These are phyloP conservation scores for Coemansia sp. DNA, from an alignment of 192 early-diverging fungal genomes.

Conservation along the genomic window DNA sequence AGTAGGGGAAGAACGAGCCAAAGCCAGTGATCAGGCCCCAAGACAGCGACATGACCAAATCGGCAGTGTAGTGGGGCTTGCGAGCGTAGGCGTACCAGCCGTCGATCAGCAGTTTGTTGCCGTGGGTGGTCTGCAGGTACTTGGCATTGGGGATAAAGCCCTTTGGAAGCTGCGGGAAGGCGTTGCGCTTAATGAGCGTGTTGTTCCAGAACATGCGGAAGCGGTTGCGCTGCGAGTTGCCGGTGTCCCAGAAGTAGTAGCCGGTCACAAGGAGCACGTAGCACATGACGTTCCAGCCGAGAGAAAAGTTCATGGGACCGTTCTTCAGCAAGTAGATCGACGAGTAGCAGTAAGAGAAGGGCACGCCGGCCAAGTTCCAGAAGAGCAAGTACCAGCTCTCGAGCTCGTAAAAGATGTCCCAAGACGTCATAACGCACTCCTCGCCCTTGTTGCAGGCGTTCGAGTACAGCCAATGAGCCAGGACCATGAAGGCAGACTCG, in stretches of 20 bases:
- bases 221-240: conserved; percentile 89
- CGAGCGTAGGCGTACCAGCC: conserved; percentile 95
- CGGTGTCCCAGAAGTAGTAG: conserved; percentile 85
- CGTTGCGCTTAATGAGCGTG: conserved; percentile 57
- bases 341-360: conserved; percentile 88
- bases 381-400: conserved; percentile 77
- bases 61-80: conserved; percentile 94
- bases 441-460: conserved; percentile 75
- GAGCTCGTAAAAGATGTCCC: conserved; percentile 72
- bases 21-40: conserved; percentile 93
- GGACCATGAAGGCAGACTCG: conserved; percentile 73
- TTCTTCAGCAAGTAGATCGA: conserved; percentile 79
- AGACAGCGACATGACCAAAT: conserved; percentile 90
- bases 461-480: conserved; percentile 84
- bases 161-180: conserved; percentile 62
- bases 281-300: conserved; percentile 54
- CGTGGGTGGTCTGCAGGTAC: conserved; percentile 83
- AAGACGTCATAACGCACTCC: conserved; percentile 86
- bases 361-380: conserved; percentile 86
- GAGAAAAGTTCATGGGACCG: conserved; percentile 65
- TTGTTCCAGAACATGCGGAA: conserved; percentile 72
- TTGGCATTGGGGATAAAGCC: conserved; percentile 75
- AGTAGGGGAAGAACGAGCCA: conserved; percentile 82
- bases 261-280: conserved; percentile 57
- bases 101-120: conserved; percentile 77